Conservation (phyloP, 495 filamentous ascomycete genomes). For the Pseudomonodictys pantanalensis region DNA sequence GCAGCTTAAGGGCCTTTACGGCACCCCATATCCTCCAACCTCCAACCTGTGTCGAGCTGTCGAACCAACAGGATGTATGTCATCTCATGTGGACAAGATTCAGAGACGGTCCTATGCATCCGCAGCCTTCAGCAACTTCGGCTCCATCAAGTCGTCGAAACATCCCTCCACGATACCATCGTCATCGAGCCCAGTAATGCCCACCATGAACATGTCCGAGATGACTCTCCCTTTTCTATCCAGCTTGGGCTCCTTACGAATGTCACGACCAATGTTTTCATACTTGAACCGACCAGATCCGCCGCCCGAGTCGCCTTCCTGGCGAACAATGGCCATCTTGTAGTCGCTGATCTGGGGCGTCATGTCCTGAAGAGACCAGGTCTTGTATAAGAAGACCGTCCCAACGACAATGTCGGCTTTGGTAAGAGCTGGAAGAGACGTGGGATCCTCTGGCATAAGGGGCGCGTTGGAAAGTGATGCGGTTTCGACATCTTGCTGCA, state of each 20-base stretch:
- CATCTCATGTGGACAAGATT: background rate
- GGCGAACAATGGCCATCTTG: slow-evolving; percentile 62
- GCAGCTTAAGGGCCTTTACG: too few species aligned
- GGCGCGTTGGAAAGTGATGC: slow-evolving; percentile 46
- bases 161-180: background rate
- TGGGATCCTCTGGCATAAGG: slow-evolving; percentile 60
- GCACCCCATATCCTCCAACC: too few species aligned
- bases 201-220: background rate
- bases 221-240: slow-evolving; percentile 49
- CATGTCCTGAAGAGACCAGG: slow-evolving; percentile 62
- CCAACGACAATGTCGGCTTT: slow-evolving; percentile 55
- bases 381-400: slow-evolving; percentile 76
- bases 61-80: too few species aligned
- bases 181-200: background rate
- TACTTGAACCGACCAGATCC: slow-evolving; percentile 33
- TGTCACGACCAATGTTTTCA: slow-evolving; percentile 66
- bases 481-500: slow-evolving; percentile 28
- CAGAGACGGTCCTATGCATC: background rate
- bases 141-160: background rate
- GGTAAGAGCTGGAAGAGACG: slow-evolving; percentile 53
- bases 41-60: too few species aligned
- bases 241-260: slow-evolving; percentile 49
- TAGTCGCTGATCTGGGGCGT: slow-evolving; percentile 73
- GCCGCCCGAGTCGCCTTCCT: slow-evolving; percentile 2
- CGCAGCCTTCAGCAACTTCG: background rate